phyloP scores from a whole-genome alignment of 2,329 filamentous ascomycete species.

The Stagonosporopsis chrysanthemi region DNA sequence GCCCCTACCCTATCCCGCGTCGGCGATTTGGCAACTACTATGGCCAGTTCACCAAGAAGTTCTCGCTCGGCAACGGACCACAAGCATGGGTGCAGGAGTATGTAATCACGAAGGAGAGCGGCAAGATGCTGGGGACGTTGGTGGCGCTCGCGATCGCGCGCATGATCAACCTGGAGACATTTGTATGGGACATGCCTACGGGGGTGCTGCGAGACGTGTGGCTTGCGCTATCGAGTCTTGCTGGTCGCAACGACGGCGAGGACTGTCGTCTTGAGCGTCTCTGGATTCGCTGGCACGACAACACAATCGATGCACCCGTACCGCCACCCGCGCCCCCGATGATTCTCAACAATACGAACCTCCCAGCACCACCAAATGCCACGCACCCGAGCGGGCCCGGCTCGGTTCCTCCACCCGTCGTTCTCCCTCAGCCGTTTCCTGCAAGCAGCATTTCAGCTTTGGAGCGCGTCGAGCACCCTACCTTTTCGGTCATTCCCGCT shows the following conservation, averaged over 20 bases:
- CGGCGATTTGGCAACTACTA: conserved; percentile 74
- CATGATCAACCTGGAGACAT: conserved; percentile 82
- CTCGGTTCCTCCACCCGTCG: conserved; percentile 42
- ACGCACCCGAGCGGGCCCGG: conserved; percentile 47
- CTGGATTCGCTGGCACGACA: conserved; percentile 86
- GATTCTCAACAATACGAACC: conserved; percentile 48
- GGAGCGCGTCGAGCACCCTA: conserved; percentile 75
- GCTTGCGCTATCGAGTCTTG: conserved; percentile 76
- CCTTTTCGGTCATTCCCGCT: conserved; percentile 78
- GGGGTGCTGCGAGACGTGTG: conserved; percentile 83
- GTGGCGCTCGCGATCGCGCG: conserved; percentile 80
- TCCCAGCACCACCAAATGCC: conserved; percentile 49
- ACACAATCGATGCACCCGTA: conserved; percentile 57
- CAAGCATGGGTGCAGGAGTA: conserved; percentile 81
- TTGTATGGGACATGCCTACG: conserved; percentile 90
- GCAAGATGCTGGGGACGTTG: conserved; percentile 87
- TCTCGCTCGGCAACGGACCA: conserved; percentile 84
- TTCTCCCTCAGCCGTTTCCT: conserved; percentile 41
- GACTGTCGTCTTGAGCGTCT: conserved; percentile 74
- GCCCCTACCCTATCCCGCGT: conserved; percentile 48
- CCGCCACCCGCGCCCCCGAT: conserved; percentile 49
- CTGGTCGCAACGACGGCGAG: conserved; percentile 65
- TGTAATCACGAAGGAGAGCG: conserved; percentile 80
- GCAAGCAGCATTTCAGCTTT: conserved; percentile 42
- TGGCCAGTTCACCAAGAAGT: conserved; percentile 79